Evolutionary conservation across 164 flowering plant genomes (phyloP).

Genomic region (Taxillus chinensis): DNA sequence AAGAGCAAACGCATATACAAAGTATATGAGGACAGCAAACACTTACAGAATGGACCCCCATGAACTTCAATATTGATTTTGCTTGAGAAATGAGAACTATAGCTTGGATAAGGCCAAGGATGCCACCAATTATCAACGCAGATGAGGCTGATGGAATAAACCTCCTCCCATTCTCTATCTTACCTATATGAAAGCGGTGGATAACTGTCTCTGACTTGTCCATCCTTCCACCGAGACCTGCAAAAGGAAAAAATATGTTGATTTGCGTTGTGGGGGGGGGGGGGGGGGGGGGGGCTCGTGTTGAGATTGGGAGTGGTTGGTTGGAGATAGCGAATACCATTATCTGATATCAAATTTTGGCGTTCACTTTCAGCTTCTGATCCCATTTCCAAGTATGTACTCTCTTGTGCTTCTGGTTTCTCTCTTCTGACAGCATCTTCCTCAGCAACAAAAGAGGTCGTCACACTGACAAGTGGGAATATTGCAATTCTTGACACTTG

Average conservation of each 20-base stretch:
- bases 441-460: slow-evolving; percentile 36
- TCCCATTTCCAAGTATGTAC: slow-evolving; percentile 11
- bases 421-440: slow-evolving; percentile 20
- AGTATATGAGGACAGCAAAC: too few relatives aligned
- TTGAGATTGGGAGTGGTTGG: too few relatives aligned
- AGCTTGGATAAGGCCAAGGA: neutral
- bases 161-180: slow-evolving; percentile 6
- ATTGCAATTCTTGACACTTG: slow-evolving; percentile 33
- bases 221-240: slow-evolving; percentile 18
- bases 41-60: slow-evolving; percentile 1
- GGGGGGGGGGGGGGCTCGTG: too few relatives aligned
- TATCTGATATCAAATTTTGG: slow-evolving; percentile 14
- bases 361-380: slow-evolving; percentile 8
- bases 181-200: slow-evolving; percentile 11
- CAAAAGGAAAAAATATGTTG: slow-evolving; percentile 4
- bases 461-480: slow-evolving; percentile 33
- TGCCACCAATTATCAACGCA: neutral
- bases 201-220: slow-evolving; percentile 7
- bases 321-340: slow-evolving; percentile 8
- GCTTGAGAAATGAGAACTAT: neutral
- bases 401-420: slow-evolving; percentile 7
- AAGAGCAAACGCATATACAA: neutral
- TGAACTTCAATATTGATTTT: neutral
- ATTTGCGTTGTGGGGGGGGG: too few relatives aligned
- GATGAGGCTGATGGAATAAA: slow-evolving; percentile 1